These are phyloP conservation scores for Microbotryomycetes sp. DNA, from an alignment of 1,284 basidiomycete species.

Conservation along the genomic window DNA sequence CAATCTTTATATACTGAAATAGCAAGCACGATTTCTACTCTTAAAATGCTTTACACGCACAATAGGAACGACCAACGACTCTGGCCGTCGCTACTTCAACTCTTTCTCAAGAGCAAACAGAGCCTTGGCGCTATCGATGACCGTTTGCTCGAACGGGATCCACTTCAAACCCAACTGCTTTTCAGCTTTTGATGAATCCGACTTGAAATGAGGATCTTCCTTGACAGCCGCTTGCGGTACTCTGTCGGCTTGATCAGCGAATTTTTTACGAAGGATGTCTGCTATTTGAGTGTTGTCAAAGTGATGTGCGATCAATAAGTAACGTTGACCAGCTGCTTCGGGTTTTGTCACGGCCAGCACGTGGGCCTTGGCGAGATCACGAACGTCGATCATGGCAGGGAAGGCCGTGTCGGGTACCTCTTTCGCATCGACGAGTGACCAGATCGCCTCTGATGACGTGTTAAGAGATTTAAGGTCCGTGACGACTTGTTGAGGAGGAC, in stretches of 20 bases:
- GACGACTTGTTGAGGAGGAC: conserved; percentile 52
- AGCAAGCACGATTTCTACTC: no score
- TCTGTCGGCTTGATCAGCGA: background rate
- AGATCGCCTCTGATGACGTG: conserved; percentile 48
- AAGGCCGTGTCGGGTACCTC: conserved; percentile 36
- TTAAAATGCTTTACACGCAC: no score
- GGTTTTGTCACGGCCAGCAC: conserved; percentile 51
- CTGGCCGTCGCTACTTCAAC: conserved; percentile 13
- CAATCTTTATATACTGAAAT: no score
- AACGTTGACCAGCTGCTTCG: conserved; percentile 57
- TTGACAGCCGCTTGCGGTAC: background rate
- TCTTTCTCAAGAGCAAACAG: conserved; percentile 19
- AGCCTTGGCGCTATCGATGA: conserved; percentile 43
- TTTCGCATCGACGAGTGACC: conserved; percentile 43
- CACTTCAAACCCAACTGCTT: conserved; percentile 50
- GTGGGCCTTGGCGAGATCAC: conserved; percentile 58
- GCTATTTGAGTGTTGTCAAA: background rate
- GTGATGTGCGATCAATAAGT: conserved; percentile 34
- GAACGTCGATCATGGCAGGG: conserved; percentile 53
- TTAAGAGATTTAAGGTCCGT: conserved; percentile 50
- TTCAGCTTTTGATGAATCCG: conserved; percentile 44
- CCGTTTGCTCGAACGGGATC: conserved; percentile 46
- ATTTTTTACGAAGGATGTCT: background rate
- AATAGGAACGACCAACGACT: no score
- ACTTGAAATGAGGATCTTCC: conserved; percentile 31